Conservation (phyloP, 2,329 filamentous ascomycete genomes). For the Aulographum hederae region DNA sequence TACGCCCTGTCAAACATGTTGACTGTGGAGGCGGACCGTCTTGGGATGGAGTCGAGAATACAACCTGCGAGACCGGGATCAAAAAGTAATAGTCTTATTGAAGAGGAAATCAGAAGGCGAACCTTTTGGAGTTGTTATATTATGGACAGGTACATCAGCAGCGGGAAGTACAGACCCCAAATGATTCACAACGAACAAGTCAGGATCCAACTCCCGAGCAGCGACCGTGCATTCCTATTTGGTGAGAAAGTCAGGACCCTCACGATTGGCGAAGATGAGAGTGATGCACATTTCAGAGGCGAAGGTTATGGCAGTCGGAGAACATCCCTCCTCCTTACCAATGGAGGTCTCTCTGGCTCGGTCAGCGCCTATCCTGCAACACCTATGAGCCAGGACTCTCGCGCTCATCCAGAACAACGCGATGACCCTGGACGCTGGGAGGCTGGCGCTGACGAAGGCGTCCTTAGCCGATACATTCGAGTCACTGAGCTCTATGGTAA, state of each 20-base stretch:
- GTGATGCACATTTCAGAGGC: conserved; percentile 15
- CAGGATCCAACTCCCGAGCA: conserved; percentile 48
- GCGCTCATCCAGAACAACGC: conserved; percentile 8
- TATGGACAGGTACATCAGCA: conserved; percentile 50
- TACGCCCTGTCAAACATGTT: conserved; percentile 3
- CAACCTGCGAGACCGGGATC: conserved; percentile 12
- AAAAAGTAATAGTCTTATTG: conserved; percentile 28
- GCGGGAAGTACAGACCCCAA: conserved; percentile 40
- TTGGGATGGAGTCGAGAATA: not conserved
- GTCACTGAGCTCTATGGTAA: conserved; percentile 37
- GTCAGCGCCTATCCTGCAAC: not conserved
- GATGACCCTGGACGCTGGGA: conserved; percentile 33
- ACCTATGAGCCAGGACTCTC: not conserved
- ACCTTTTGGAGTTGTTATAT: conserved; percentile 63
- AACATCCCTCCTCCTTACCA: too few relatives aligned
- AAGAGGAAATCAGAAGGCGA: conserved; percentile 45
- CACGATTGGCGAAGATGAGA: conserved; percentile 25
- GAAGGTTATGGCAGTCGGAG: conserved; percentile 15
- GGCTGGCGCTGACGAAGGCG: conserved; percentile 28
- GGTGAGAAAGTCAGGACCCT: conserved; percentile 37
- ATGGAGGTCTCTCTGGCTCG: not conserved
- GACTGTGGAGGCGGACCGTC: not conserved
- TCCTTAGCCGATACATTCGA: conserved; percentile 32
- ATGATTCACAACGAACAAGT: conserved; percentile 42
- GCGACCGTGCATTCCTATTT: conserved; percentile 45